A percentile compares a stretch with the other conserved stretches of the same genome.
phyloP scores from a whole-genome alignment of 2,329 filamentous ascomycete species.

The Talaromyces albobiverticillius region DNA sequence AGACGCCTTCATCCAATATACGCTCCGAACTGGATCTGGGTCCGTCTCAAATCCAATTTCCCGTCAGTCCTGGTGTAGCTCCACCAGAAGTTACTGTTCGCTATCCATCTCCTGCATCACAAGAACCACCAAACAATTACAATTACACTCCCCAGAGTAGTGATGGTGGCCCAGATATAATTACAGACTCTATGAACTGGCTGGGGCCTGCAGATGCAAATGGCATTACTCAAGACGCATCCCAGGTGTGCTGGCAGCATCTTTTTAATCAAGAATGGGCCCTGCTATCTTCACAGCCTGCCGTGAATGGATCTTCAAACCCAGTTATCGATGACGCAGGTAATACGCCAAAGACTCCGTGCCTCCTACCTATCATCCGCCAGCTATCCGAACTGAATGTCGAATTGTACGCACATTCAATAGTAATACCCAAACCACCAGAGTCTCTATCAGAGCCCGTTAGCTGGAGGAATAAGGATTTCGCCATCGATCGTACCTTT shows the following conservation, averaged over 20 bases:
- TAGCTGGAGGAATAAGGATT: conserved; percentile 12
- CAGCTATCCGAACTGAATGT: background rate
- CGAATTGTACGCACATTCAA: conserved; percentile 3
- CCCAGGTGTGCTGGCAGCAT: background rate
- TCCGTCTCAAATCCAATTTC: background rate
- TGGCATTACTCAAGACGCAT: background rate
- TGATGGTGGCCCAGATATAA: background rate
- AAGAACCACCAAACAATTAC: background rate
- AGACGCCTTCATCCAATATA: background rate
- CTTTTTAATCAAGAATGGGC: conserved; percentile 11
- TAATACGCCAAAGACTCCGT: background rate
- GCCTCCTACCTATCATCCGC: conserved; percentile 2
- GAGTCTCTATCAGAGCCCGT: background rate
- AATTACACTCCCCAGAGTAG: background rate
- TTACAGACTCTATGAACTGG: background rate
- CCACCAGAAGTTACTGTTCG: background rate
- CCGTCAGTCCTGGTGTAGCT: background rate
- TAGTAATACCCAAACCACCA: conserved; percentile 6
- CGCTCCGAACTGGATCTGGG: background rate
- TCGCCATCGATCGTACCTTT: conserved; percentile 7
- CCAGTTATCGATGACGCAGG: background rate
- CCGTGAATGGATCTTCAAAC: background rate
- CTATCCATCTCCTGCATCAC: background rate
- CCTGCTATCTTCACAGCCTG: background rate
- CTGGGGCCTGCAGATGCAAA: background rate